phyloP scores from a whole-genome alignment of 805 yeast genomes.

The Saccharomycopsis guyanensis region DNA sequence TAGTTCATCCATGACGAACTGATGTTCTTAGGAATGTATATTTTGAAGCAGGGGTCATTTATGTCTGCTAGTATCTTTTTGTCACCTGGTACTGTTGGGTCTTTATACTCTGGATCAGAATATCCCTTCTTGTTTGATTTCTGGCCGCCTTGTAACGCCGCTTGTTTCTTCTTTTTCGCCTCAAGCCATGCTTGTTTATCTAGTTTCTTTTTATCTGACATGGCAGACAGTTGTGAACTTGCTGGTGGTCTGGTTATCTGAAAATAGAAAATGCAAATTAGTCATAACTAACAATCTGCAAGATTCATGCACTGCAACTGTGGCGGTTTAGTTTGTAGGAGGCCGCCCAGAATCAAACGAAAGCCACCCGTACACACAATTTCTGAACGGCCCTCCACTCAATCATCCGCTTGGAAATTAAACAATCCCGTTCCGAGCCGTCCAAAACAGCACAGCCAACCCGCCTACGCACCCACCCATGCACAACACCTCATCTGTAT shows the following conservation, averaged over 20 bases:
- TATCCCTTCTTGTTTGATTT: neutral
- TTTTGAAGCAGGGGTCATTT: conserved; percentile 89
- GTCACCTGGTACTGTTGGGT: conserved; percentile 56
- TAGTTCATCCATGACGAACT: conserved; percentile 96
- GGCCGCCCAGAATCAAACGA: neutral
- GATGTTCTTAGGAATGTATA: conserved; percentile 84
- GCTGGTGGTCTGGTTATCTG: neutral
- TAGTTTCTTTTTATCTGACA: neutral
- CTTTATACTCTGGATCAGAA: conserved; percentile 5
- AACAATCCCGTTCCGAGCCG: no score
- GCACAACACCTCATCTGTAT: no score
- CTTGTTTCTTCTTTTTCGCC: neutral
- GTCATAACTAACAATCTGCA: no score
- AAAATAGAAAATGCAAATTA: no score
- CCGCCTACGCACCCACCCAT: no score
- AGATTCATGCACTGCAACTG: no score
- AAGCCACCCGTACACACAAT: no score
- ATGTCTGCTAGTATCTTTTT: conserved; percentile 78
- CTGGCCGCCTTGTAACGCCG: neutral
- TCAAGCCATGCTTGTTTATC: neutral
- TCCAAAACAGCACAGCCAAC: no score
- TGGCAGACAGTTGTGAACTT: no score
- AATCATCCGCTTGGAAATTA: no score
- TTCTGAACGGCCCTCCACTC: no score
- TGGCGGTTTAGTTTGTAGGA: no score